A percentile compares a stretch with the other conserved stretches of the same genome.
phyloP scores from a whole-genome alignment of 2,329 filamentous ascomycete genomes.

The Neofusicoccum laricinum region DNA sequence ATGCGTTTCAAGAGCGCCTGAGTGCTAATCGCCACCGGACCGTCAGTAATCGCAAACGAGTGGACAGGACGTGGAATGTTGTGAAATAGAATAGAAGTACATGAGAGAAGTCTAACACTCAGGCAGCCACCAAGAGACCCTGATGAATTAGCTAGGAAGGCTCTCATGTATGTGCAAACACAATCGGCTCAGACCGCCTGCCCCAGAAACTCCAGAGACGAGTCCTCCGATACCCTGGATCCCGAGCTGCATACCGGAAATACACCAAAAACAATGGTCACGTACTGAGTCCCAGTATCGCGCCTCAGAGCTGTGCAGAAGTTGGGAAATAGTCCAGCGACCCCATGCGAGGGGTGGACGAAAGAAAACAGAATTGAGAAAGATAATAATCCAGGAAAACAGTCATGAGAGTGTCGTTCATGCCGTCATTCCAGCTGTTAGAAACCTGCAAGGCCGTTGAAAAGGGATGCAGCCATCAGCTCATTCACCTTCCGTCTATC shows the following conservation, averaged over 20 bases:
- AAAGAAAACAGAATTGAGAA: neutral
- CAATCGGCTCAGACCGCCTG: neutral
- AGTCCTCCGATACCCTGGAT: neutral
- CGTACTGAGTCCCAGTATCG: neutral
- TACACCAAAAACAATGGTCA: conserved; percentile 3
- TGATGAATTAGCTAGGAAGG: conserved; percentile 11
- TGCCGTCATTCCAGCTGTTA: conserved; percentile 2
- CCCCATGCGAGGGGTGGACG: neutral
- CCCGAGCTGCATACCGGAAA: neutral
- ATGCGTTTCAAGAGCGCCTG: neutral
- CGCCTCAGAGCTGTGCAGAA: neutral
- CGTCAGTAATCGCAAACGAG: no score
- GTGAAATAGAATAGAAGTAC: conserved; percentile 1
- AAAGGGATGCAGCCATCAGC: neutral
- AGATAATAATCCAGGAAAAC: neutral
- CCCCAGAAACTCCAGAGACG: conserved; percentile 10
- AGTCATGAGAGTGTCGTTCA: conserved; percentile 14
- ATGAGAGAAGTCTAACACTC: conserved; percentile 14
- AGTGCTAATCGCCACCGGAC: neutral
- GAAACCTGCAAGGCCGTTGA: neutral
- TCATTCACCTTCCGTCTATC: neutral
- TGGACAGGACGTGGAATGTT: neutral
- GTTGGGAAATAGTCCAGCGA: neutral
- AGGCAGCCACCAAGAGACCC: conserved; percentile 3
- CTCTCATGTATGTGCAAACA: conserved; percentile 12